These are phyloP conservation scores for Cutaneotrichosporon sp. DNA, from an alignment of 1,284 basidiomycete genomes.

Conservation along the genomic window DNA sequence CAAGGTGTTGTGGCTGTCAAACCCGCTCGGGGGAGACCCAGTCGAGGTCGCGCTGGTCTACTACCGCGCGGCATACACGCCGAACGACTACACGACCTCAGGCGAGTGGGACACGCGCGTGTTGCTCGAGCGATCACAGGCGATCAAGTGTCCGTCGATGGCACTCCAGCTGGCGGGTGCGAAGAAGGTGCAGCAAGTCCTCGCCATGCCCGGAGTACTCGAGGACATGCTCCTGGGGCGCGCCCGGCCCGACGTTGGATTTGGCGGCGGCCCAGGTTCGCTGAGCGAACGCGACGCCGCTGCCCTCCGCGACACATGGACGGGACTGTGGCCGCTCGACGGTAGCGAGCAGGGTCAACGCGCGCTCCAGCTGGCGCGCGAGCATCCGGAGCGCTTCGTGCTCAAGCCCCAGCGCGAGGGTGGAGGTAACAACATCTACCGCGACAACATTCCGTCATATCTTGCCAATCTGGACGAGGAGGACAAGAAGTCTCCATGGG, in stretches of 20 bases:
- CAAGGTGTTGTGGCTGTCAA: conserved; percentile 52
- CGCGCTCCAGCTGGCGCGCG: conserved; percentile 58
- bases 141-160: conserved; percentile 91
- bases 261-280: conserved; percentile 47
- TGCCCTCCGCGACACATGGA: conserved; percentile 64
- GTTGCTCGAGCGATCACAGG: conserved; percentile 67
- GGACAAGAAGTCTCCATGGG: conserved; percentile 36
- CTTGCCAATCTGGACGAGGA: conserved; percentile 57
- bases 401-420: conserved; percentile 96
- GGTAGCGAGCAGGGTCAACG: conserved; percentile 48
- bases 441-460: conserved; percentile 71
- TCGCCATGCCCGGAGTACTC: conserved; percentile 68
- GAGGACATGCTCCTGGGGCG: conserved; percentile 60
- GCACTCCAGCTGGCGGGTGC: conserved; percentile 89
- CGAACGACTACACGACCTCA: conserved; percentile 67
- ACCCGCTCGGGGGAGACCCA: conserved; percentile 37
- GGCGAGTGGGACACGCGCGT: conserved; percentile 67
- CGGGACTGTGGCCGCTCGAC: conserved; percentile 65
- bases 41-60: conserved; percentile 78
- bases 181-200: conserved; percentile 91
- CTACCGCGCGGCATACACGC: conserved; percentile 82
- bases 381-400: conserved; percentile 61
- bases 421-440: conserved; percentile 95
- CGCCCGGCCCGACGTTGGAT: conserved; percentile 43
- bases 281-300: conserved; percentile 50